phyloP scores from a whole-genome alignment of 2,329 filamentous ascomycete species.

The Ophiostoma angusticollis region DNA sequence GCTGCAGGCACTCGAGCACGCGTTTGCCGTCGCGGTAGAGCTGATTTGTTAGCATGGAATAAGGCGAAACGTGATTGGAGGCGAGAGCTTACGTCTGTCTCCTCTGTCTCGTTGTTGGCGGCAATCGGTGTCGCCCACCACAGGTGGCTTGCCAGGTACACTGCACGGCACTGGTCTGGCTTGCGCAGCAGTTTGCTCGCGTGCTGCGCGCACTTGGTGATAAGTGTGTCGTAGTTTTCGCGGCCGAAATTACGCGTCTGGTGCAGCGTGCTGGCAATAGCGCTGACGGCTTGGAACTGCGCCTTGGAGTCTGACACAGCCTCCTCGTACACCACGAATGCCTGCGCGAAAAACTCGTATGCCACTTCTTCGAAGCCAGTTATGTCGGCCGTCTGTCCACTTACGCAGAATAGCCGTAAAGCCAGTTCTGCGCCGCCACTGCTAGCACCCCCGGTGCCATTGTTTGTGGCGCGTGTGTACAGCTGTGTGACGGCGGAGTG shows the following conservation, averaged over 20 bases:
- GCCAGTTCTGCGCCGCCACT: slow-evolving; percentile 74
- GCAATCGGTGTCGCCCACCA: slow-evolving; percentile 93
- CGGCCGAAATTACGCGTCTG: slow-evolving; percentile 82
- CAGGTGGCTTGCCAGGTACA: slow-evolving; percentile 89
- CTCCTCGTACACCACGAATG: slow-evolving; percentile 96
- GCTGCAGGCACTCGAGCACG: slow-evolving; percentile 89
- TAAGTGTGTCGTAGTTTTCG: slow-evolving; percentile 97
- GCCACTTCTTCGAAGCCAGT: slow-evolving; percentile 88
- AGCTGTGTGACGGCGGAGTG: slow-evolving; percentile 77
- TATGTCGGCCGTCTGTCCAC: slow-evolving; percentile 85
- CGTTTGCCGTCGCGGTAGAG: slow-evolving; percentile 96
- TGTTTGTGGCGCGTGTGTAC: slow-evolving; percentile 64
- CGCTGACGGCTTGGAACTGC: slow-evolving; percentile 94
- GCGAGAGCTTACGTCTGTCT: slow-evolving; percentile 56
- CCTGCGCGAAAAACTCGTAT: slow-evolving; percentile 97
- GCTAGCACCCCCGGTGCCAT: slow-evolving; percentile 17
- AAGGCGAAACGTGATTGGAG: no score
- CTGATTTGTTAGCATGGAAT: slow-evolving; percentile 29
- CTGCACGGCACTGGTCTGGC: slow-evolving; percentile 91
- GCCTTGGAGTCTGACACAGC: slow-evolving; percentile 89
- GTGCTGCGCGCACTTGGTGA: slow-evolving; percentile 93
- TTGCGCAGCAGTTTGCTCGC: slow-evolving; percentile 95
- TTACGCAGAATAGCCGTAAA: slow-evolving; percentile 78
- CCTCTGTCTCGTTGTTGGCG: slow-evolving; percentile 65
- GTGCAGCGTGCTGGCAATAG: slow-evolving; percentile 81